phyloP scores from a whole-genome alignment of 345 rosid species.

The Orychophragmus violaceus region DNA sequence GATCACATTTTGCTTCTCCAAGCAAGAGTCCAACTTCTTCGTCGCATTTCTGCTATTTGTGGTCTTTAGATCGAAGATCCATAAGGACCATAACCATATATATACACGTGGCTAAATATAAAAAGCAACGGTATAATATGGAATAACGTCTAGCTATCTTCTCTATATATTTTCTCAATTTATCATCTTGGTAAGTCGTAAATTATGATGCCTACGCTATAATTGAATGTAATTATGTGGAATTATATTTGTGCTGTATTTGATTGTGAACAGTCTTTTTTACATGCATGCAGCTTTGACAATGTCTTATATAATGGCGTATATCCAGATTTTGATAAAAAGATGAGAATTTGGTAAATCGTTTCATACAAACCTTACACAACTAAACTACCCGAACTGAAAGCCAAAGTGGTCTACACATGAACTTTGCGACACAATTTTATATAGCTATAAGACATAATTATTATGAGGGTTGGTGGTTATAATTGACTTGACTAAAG shows the following conservation, averaged over 20 bases:
- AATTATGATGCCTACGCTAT: background rate
- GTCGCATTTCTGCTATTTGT: constrained; percentile 25
- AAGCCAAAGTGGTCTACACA: background rate
- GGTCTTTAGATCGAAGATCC: constrained; percentile 24
- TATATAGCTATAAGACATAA: background rate
- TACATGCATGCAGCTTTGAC: constrained; percentile 15
- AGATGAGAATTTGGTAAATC: background rate
- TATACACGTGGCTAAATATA: background rate
- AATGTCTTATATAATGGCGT: background rate
- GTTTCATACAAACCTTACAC: background rate
- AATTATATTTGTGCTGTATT: background rate
- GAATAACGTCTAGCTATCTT: background rate
- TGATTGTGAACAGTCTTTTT: background rate
- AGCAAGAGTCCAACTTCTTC: constrained; percentile 33
- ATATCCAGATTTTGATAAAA: background rate
- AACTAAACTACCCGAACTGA: background rate
- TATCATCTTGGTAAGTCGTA: background rate
- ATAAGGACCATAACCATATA: background rate
- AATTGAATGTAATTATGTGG: background rate
- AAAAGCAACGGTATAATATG: constrained; percentile 13
- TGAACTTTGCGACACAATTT: background rate
- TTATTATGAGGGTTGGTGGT: background rate
- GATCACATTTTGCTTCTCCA: constrained; percentile 29
- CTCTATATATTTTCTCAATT: background rate
- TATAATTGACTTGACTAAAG: background rate